A percentile compares a stretch with the other conserved stretches of the same genome.
Conservation (phyloP, 1,284 basidiomycete species). For the Rhodotorula sp. region DNA sequence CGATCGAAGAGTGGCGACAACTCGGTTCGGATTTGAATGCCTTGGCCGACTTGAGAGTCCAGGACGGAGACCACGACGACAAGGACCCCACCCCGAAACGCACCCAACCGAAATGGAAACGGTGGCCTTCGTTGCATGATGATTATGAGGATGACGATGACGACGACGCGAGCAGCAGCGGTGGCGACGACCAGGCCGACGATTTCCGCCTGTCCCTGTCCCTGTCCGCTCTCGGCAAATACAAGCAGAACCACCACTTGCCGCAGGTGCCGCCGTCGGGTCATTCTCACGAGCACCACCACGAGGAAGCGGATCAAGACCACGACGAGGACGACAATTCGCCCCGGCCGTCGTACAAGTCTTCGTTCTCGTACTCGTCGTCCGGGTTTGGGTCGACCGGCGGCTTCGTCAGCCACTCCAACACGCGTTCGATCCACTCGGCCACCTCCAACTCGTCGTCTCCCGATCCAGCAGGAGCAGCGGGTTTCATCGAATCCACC, state of each 20-base stretch:
- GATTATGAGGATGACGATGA: slow-evolving; percentile 18
- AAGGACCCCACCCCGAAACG: neutral
- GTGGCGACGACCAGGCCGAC: slow-evolving; percentile 2
- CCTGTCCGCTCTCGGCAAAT: slow-evolving; percentile 6
- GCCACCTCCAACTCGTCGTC: slow-evolving; percentile 8
- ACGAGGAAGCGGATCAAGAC: too few species aligned
- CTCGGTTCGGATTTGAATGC: slow-evolving; percentile 36
- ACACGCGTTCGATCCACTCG: slow-evolving; percentile 22
- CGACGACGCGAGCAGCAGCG: slow-evolving; percentile 1
- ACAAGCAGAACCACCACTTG: slow-evolving; percentile 11
- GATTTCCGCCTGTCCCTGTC: slow-evolving; percentile 18
- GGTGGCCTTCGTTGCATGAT: slow-evolving; percentile 21
- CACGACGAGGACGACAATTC: neutral
- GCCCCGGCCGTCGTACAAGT: slow-evolving; percentile 12
- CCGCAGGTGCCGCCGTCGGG: slow-evolving; percentile 6
- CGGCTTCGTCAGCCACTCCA: slow-evolving; percentile 26
- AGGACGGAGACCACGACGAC: slow-evolving; percentile 4
- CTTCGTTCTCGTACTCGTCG: slow-evolving; percentile 37
- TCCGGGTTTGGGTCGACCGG: slow-evolving; percentile 16
- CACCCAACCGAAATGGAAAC: slow-evolving; percentile 13
- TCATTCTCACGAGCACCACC: too few species aligned
- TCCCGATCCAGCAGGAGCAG: neutral
- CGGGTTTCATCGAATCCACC: too few species aligned
- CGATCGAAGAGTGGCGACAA: slow-evolving; percentile 40
- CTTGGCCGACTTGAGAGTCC: slow-evolving; percentile 22